Evolutionary conservation across 1,139 yeast genomes (phyloP), one percentile per base, ranked within the genome.

Genomic region (Pichia sp.): DNA sequence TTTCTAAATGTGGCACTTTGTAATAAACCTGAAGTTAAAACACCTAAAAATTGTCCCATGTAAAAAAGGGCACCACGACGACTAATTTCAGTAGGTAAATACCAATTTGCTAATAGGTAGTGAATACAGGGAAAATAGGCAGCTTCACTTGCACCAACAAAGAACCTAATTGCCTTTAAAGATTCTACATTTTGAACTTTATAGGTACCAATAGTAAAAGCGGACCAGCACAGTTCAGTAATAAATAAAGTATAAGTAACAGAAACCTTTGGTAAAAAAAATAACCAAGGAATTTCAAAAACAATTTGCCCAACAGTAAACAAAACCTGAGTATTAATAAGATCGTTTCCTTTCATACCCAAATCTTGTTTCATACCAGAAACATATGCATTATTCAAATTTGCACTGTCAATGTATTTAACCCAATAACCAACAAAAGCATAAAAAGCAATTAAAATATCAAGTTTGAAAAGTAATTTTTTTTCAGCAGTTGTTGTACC

Each of bases 401-500:
- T 76, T 38, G 79, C 69, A 47, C 74, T 74, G 59, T 83, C 90
- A 42, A 83, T 65, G 47, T 78, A 79, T 57, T 82, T 82, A 42
- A 80, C 80, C 84, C 87, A 83, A 61, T 80, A 82, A 42, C 81
- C 77, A 64, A 79, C 64, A 54, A 81, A 68, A 76, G 54, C 12
- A 58, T 78, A 81, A 66, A 78, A 63, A 3, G 83, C 75, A 51
- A 83, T 65, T 30, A 80, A 53, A 4, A 81, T 43, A 56, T 84
- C 94, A 37, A 84, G 63, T 58, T 84, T 84, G 57, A 74, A 60
- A 37, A 84, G 65, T 39, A 83, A 65, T 42, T 59, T 66, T 54
- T 73, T 60, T 66, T 78, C 78, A 4, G 37, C 46, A 6, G 43
- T 10, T 1, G 50, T 16, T 1, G 42, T 38, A 20, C 39, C 47